Evolutionary conservation across 2,329 filamentous ascomycete genomes (phyloP).

Genomic region (Trichoderma citrinoviride): DNA sequence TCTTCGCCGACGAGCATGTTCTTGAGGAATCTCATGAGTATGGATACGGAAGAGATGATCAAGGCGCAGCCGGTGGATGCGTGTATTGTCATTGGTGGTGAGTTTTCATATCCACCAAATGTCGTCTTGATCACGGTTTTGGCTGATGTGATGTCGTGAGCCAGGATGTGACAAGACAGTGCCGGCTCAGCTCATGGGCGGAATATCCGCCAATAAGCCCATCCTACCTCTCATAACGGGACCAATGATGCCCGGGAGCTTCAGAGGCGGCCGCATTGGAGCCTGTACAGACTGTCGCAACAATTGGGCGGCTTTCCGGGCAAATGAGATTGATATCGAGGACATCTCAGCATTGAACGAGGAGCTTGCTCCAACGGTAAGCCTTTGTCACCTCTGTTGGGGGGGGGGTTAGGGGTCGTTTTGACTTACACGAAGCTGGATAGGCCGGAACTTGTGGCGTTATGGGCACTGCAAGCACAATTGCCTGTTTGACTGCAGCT

Average conservation of each 20-base stretch:
- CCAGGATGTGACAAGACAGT: slow-evolving; percentile 73
- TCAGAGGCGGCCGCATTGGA: slow-evolving; percentile 62
- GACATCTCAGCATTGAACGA: slow-evolving; percentile 70
- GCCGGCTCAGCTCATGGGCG: slow-evolving; percentile 73
- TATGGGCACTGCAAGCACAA: slow-evolving; percentile 90
- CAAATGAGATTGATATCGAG: slow-evolving; percentile 65
- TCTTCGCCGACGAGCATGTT: slow-evolving; percentile 72
- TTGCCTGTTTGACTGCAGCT: slow-evolving; percentile 79
- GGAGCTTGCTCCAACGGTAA: slow-evolving; percentile 67
- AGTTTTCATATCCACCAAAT: background rate
- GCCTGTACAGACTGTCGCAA: slow-evolving; percentile 74
- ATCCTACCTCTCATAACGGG: slow-evolving; percentile 67
- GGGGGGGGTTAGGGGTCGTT: too few species aligned
- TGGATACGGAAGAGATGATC: slow-evolving; percentile 80
- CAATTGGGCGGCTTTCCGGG: slow-evolving; percentile 69
- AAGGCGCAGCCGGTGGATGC: slow-evolving; percentile 68
- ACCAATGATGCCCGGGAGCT: slow-evolving; percentile 72
- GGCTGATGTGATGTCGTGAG: background rate
- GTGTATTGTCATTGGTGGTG: slow-evolving; percentile 64
- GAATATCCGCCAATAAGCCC: slow-evolving; percentile 70
- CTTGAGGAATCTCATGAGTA: slow-evolving; percentile 70
- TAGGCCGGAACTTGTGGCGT: slow-evolving; percentile 77
- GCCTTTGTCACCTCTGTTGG: slow-evolving; percentile 24
- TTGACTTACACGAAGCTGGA: background rate
- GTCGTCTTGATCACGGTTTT: background rate